Base-by-base conservation (phyloP, 345 rosid species). In the Brassica nigra region DNA sequence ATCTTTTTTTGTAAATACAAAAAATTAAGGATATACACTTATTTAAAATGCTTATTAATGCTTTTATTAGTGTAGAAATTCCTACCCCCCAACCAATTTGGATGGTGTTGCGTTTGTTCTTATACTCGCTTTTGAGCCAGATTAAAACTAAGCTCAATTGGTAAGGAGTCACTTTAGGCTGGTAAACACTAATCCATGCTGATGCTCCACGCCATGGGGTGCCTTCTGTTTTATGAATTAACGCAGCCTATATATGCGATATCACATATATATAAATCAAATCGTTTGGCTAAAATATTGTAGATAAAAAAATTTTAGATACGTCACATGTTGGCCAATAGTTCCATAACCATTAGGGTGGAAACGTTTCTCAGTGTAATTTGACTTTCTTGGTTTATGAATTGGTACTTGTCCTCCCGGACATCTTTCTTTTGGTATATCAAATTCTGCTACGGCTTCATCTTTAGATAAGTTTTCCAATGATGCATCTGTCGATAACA, bases 321-420 rank as follows among this genome's bases (percentile, higher is more conserved):
- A 62, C 18, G 30, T 44, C 4, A 73, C 76, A 73, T 62, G 76
- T 39, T 62, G 8, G 39, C 42, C 68, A 57, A 36, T 0, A 34
- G 7, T 23, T 28, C 28, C 68, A 28, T 23, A 37, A 18, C 8
- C 36, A 39, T 73, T 27, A 73, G 29, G 0, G 0, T 42, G 42
- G 16, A 61, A 8, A 42, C 4, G 11, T 42, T 73, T 39, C 27
- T 27, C 12, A 11, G 39, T 39, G 15, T 61, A 4, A 49, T 42
- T 62, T 3, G 4, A 3, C 5, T 10, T 73, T 64, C 37, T 74
- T 64, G 52, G 78, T 20, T 64, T 74, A 11, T 64, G 52, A 37
- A 74, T 74, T 20, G 71, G 78, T 74, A 74, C 63, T 64, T 64
- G 52, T 64, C 78, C 78, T 18, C 20, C 12, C 16, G 71, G 71